Evolutionary conservation across 2,329 filamentous ascomycete species (phyloP).

Genomic region (Immersiporthe knoxdaviesiana): DNA sequence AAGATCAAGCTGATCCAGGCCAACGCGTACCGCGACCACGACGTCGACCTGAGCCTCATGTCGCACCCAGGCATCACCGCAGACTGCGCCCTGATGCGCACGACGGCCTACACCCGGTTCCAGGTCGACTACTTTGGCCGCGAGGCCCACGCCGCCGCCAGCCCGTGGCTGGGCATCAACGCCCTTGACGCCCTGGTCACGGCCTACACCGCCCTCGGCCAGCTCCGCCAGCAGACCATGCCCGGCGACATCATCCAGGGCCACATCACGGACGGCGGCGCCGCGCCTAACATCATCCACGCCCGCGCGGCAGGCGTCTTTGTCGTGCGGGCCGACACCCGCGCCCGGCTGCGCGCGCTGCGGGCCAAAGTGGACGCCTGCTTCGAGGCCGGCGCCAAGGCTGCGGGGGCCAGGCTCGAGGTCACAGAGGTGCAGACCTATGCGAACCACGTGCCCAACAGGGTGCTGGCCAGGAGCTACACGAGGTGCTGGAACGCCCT

Average conservation of each 20-base stretch:
- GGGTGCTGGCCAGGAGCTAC: constrained; percentile 50
- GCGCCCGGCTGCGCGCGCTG: constrained; percentile 45
- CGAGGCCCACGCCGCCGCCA: constrained; percentile 59
- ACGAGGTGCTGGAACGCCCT: constrained; percentile 49
- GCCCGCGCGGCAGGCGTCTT: constrained; percentile 50
- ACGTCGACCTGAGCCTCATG: constrained; percentile 44
- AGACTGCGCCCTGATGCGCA: constrained; percentile 54
- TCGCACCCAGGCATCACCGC: constrained; percentile 48
- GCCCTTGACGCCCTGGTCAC: constrained; percentile 60
- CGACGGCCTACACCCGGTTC: constrained; percentile 54
- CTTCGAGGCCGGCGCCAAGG: constrained; percentile 44
- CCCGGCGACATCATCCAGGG: constrained; percentile 55
- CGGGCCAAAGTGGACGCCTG: constrained; percentile 47
- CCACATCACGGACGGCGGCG: constrained; percentile 57
- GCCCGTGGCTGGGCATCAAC: constrained; percentile 63
- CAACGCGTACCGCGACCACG: constrained; percentile 47
- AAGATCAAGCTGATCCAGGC: constrained; percentile 49
- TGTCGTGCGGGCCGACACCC: constrained; percentile 48
- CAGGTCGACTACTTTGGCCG: constrained; percentile 57
- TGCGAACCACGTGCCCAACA: constrained; percentile 59
- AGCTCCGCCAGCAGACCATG: constrained; percentile 59
- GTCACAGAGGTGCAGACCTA: constrained; percentile 49
- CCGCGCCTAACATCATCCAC: constrained; percentile 60
- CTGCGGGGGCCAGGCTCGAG: constrained; percentile 52
- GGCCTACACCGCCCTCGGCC: constrained; percentile 51